These are phyloP conservation scores for Yamadazyma nakazawae DNA, from an alignment of 805 yeast species.

Conservation along the genomic window DNA sequence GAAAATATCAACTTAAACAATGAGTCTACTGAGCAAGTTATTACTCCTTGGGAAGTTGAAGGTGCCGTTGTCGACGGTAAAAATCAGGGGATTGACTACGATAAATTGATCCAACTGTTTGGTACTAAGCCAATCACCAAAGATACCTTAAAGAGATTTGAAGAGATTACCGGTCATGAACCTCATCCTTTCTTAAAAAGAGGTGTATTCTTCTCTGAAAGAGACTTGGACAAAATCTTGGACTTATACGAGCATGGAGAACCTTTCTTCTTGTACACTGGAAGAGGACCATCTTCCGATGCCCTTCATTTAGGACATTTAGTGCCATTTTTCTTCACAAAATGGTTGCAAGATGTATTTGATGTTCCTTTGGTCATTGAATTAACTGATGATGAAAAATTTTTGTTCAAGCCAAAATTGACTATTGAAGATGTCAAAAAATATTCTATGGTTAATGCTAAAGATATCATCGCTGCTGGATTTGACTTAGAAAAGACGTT, in stretches of 20 bases:
- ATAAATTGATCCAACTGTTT: slow-evolving; percentile 78
- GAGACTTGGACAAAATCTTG: slow-evolving; percentile 75
- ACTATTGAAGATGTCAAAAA: slow-evolving; percentile 83
- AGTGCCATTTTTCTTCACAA: slow-evolving; percentile 92
- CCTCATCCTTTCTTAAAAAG: slow-evolving; percentile 90
- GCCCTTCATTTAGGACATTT: slow-evolving; percentile 96
- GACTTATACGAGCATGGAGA: slow-evolving; percentile 92
- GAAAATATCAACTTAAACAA: slow-evolving; percentile 4
- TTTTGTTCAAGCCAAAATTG: slow-evolving; percentile 85
- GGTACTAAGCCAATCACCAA: slow-evolving; percentile 74
- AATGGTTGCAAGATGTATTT: slow-evolving; percentile 97
- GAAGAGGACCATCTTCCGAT: slow-evolving; percentile 94
- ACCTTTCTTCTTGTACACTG: slow-evolving; percentile 93
- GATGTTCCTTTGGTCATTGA: slow-evolving; percentile 94
- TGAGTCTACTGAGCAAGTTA: slow-evolving; percentile 30
- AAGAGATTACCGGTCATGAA: slow-evolving; percentile 76
- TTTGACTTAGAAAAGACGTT: slow-evolving; percentile 94
- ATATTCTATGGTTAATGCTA: slow-evolving; percentile 80
- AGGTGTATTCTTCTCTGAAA: slow-evolving; percentile 89
- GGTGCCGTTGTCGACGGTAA: slow-evolving; percentile 97
- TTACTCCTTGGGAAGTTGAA: slow-evolving; percentile 98
- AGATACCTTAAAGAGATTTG: slow-evolving; percentile 75
- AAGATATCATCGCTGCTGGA: slow-evolving; percentile 91
- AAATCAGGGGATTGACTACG: slow-evolving; percentile 88
- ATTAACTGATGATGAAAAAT: slow-evolving; percentile 95